Evolutionary conservation across 371 early-diverging fungal species (phyloP).

Genomic region (Synchytrium microbalum): DNA sequence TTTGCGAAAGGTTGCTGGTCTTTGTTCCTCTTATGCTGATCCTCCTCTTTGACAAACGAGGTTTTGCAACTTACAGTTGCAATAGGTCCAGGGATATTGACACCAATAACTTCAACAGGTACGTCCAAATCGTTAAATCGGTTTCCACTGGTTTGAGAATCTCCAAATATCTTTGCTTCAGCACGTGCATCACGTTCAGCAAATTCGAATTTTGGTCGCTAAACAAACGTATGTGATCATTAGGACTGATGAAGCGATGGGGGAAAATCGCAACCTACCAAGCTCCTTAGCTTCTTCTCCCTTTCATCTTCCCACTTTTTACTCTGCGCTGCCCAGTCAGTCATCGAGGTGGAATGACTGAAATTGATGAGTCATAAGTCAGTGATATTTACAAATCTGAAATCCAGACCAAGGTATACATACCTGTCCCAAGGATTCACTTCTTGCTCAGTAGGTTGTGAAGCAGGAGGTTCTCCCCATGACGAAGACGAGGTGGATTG

Average conservation of each 20-base stretch:
- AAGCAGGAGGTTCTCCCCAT: neutral
- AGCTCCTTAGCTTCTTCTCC: neutral
- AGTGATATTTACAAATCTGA: too few species aligned
- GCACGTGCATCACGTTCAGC: neutral
- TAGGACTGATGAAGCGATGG: too few species aligned
- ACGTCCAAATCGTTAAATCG: conserved; percentile 42
- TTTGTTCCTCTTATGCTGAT: conserved; percentile 33
- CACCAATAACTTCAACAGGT: conserved; percentile 28
- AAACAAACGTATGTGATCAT: neutral
- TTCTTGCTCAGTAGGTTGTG: too few species aligned
- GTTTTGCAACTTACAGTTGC: conserved; percentile 17
- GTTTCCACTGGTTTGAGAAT: neutral
- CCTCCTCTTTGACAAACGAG: conserved; percentile 12
- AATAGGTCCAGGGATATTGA: conserved; percentile 34
- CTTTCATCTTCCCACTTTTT: neutral
- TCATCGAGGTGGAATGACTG: too few species aligned
- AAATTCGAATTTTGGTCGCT: neutral
- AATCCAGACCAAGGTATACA: too few species aligned
- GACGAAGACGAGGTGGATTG: neutral
- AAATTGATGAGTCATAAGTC: too few species aligned
- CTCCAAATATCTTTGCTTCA: neutral
- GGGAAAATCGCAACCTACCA: too few species aligned
- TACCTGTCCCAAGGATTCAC: too few species aligned
- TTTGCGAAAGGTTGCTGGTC: neutral
- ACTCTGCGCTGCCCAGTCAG: neutral